Evolutionary conservation across 805 yeast genomes (phyloP), one percentile per base, ranked within the genome.

Genomic region (Candida fluviatilis): DNA sequence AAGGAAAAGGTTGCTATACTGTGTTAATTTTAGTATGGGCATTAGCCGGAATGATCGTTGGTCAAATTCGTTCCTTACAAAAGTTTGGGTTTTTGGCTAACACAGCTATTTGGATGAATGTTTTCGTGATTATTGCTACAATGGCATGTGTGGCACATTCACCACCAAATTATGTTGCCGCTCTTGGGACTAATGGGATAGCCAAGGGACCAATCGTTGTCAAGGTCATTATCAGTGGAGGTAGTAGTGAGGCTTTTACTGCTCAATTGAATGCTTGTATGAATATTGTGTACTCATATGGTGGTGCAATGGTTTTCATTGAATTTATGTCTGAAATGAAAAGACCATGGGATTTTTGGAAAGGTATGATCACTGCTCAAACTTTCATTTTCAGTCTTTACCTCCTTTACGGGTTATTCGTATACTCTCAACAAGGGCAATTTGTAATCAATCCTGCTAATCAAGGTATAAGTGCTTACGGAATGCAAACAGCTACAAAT

Each of bases 221-320:
- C 19, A 34, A 49, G 17, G 52, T 50, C 18, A 56, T 62, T 13
- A 44, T 59, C 34, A 38, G 54, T 18, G 64, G 64, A 10, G 57
- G 48, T 23, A 42, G 46, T 10, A 42, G 59, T 36, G 45, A 52
- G 32, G 37, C 41, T 17, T 40, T 40, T 15, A 17, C 30, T 2
- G 47, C 48, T 35, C 65, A 59, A 41, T 52, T 68, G 32, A 57
- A 54, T 14, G 71, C 71, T 13, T 50, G 66, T 42, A 60, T 69
- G 54, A 71, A 71, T 49, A 61, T 71, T 43, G 72, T 73, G 14
- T 72, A 65, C 50, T 66, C 75, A 3, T 72, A 69, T 58, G 77
- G 76, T 28, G 78, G 77, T 44, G 71, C 76, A n/a, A 61, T 71
- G 43, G 65, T 71, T 35, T 71, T 70, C 54, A 62, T 69, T 13